A percentile compares a stretch with the other conserved stretches of the same genome.
These are phyloP conservation scores for Metschnikowia santaceciliae DNA, from an alignment of 805 yeast genomes.

Conservation along the genomic window DNA sequence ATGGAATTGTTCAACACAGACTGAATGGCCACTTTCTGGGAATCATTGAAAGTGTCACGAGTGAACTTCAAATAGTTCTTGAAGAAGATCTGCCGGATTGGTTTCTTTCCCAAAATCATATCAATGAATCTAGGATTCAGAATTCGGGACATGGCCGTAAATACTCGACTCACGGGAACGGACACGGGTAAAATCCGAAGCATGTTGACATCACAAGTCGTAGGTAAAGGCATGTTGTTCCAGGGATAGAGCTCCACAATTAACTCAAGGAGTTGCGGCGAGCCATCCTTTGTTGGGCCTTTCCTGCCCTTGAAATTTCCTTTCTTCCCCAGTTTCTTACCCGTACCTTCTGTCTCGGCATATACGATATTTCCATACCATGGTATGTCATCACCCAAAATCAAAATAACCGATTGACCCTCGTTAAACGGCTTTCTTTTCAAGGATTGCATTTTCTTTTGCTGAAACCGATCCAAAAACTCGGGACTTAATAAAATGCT, in stretches of 20 bases:
- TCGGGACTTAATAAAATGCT: constrained; percentile 44
- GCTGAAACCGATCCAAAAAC: constrained; percentile 46
- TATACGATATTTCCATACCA: constrained; percentile 61
- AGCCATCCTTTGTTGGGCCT: constrained; percentile 5
- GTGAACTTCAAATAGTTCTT: constrained; percentile 50
- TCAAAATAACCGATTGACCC: constrained; percentile 55
- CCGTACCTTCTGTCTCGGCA: constrained; percentile 20
- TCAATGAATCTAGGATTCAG: constrained; percentile 49
- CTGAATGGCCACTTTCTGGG: constrained; percentile 52
- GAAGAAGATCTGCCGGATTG: constrained; percentile 54
- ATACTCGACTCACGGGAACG: constrained; percentile 57
- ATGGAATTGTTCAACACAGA: constrained; percentile 48
- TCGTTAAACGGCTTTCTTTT: constrained; percentile 57
- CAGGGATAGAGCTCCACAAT: constrained; percentile 53
- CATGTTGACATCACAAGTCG: constrained; percentile 33
- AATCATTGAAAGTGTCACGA: constrained; percentile 49
- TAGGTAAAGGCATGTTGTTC: constrained; percentile 52
- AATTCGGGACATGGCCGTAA: constrained; percentile 62
- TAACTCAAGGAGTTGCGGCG: constrained; percentile 34
- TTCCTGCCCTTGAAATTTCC: constrained; percentile 12
- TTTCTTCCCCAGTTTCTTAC: not conserved
- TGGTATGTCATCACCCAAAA: constrained; percentile 45
- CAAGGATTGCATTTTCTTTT: constrained; percentile 46
- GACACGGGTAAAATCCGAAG: constrained; percentile 55
- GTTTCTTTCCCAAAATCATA: constrained; percentile 52